phyloP scores from a whole-genome alignment of 2,329 filamentous ascomycete species.

The Sporothrix brasiliensis region DNA sequence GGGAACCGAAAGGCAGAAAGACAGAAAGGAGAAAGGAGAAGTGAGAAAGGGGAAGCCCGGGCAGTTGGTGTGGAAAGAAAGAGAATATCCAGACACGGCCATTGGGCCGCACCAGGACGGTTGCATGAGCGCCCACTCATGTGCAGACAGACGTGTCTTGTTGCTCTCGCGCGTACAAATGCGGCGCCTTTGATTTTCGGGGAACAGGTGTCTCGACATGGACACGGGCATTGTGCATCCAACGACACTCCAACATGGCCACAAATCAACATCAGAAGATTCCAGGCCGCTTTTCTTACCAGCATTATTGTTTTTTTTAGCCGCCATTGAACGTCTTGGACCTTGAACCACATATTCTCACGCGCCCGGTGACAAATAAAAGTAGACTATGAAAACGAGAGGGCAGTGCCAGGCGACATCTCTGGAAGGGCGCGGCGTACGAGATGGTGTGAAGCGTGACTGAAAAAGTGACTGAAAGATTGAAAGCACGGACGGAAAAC shows the following conservation, averaged over 20 bases:
- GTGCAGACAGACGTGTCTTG: slow-evolving; percentile 14
- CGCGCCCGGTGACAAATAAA: not conserved
- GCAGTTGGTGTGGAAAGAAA: not conserved
- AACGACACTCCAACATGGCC: not conserved
- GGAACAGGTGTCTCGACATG: not conserved
- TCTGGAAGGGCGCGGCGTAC: no score
- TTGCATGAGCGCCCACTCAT: slow-evolving; percentile 20
- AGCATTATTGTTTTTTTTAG: not conserved
- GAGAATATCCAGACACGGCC: not conserved
- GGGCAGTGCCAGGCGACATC: not conserved
- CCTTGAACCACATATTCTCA: not conserved
- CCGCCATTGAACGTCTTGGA: not conserved
- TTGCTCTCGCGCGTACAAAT: not conserved
- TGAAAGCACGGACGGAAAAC: not conserved
- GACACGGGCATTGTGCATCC: not conserved
- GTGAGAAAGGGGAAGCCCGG: not conserved
- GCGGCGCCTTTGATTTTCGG: not conserved
- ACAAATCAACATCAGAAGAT: not conserved
- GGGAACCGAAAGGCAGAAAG: not conserved
- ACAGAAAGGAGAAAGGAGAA: not conserved
- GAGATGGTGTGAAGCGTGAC: slow-evolving; percentile 11
- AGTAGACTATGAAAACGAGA: slow-evolving; percentile 1
- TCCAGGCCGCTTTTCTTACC: slow-evolving; percentile 3
- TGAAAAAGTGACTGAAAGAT: not conserved
- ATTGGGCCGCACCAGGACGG: not conserved